phyloP scores from a whole-genome alignment of 306 rosid species.

The Purshia tridentata region DNA sequence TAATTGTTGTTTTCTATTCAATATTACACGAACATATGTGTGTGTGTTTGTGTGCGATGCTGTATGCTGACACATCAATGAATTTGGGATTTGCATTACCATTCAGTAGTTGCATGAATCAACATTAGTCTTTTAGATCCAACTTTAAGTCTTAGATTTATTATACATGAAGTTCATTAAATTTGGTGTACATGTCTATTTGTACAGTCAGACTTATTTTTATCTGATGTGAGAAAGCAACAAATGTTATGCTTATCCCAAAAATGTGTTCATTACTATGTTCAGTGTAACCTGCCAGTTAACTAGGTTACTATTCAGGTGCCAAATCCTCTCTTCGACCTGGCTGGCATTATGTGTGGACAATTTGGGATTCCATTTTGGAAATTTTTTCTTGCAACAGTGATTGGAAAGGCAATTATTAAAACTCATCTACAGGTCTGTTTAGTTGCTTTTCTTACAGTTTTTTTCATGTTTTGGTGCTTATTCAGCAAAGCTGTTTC shows the following conservation, averaged over 20 bases:
- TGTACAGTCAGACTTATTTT: background rate
- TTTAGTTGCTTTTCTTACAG: constrained; percentile 8
- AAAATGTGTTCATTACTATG: background rate
- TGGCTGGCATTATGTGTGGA: constrained; percentile 99
- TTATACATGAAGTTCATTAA: background rate
- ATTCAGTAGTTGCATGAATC: background rate
- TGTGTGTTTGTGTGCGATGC: background rate
- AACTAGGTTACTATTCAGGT: constrained; percentile 54
- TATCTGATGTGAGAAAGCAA: background rate
- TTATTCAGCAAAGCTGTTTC: background rate
- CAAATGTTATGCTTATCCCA: background rate
- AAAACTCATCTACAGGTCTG: constrained; percentile 97
- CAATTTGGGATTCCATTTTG: constrained; percentile 92
- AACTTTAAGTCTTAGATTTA: background rate
- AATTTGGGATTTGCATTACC: background rate
- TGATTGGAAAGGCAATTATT: constrained; percentile 90
- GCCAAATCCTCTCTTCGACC: constrained; percentile 97
- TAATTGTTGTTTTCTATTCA: background rate
- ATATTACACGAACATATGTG: background rate
- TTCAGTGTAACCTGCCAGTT: constrained; percentile 18
- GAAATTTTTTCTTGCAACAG: constrained; percentile 81
- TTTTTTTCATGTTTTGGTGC: background rate
- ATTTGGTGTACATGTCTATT: background rate
- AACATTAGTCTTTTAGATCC: background rate
- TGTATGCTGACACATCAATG: background rate